Base-by-base conservation (phyloP, 2,329 filamentous ascomycete genomes). In the Stagonosporopsis rhizophila region DNA sequence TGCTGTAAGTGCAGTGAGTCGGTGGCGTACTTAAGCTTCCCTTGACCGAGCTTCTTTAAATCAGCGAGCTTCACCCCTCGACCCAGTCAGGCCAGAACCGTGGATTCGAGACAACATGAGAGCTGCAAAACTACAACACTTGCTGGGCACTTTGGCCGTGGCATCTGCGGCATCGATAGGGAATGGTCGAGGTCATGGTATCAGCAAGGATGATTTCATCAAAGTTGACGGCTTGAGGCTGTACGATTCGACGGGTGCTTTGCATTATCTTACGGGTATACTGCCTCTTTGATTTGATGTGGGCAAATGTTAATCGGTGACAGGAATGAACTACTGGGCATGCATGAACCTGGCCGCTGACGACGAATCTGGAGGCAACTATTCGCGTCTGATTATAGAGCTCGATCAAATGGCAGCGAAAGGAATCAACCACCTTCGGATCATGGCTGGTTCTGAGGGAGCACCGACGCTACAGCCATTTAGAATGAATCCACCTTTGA, bases 311-410 rank as follows among this genome's bases (percentile, higher is more conserved):
- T 66, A 19, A 66, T 14, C 15, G 2, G 5, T 4, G 12, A 8
- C 11, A 71, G 68, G 75, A 60, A 52, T 77, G 40, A 78, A 78
- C 46, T 78, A 78, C 61, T 78, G 75, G 75, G 71, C 75, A 27
- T 78, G 75, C 50, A 72, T 78, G 69, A 78, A 78, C 47, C 54
- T 77, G 15, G 75, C 75, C 4, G 74, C 75, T 28, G 65, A 72
- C 25, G 65, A 63, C 2, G 68, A 71, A 2, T 62, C 66, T 20
- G 75, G 75, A 15, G 75, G 75, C 6, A 75, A 77, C 40, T 68
- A 72, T 52, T 67, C 73, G 7, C 75, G 75, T 20, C 68, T 78
- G 6, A 62, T 71, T 46, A 73, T 67, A 6, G 75, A 78, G 50
- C 68, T 78, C 20, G 75, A 78, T 42, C 75, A 78, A 48, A 77